Evolutionary conservation across 495 filamentous ascomycete genomes (phyloP), one percentile per base, ranked within the genome.

Genomic region (Filosporella fistucella): DNA sequence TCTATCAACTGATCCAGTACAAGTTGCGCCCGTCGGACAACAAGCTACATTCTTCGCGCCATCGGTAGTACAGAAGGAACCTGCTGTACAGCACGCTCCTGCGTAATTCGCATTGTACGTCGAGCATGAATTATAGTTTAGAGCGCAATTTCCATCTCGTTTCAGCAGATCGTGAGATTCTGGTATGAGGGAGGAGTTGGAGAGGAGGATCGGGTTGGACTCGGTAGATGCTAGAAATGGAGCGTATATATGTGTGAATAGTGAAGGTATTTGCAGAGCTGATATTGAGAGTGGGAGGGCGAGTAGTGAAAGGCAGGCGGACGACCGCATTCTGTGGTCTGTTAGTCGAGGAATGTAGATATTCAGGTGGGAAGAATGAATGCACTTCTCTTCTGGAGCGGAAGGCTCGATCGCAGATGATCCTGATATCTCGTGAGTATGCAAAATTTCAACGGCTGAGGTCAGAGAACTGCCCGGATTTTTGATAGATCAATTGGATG

Each of bases 1-100:
- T n/a, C 16, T 16, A 8, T 6, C 21, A 3, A 85, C 62, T 11
- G 67, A 77, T 3, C 83, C 83, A 0, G 80, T 85, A 57, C 83
- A 87, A 26, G 63, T 75, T 28, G 76, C 75, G 30, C 76, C 72
- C 10, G 63, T 68, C 6, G 80, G 79, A 62, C 83, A 87, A 63
- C 83, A 87, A 24, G 81, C 83, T 46, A 85, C 73, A 47, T 84
- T 72, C 50, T 76, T 66, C 16, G 74, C 77, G 24, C 59, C 59
- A 58, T 87, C 83, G 22, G 65, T 63, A 16, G 78, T 72, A 59
- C 83, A 87, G 26, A 66, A 66, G 11, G 76, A 68, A 33, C 67
- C 70, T 18, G 64, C 48, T 21, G 53, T 59, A 56, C 83, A 87
- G 63, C 83, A 87, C 53, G 77, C 67, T 25, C 65, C 65, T 6